Evolutionary conservation across 805 yeast species (phyloP).

Genomic region (Wickerhamomyces xylosicus): DNA sequence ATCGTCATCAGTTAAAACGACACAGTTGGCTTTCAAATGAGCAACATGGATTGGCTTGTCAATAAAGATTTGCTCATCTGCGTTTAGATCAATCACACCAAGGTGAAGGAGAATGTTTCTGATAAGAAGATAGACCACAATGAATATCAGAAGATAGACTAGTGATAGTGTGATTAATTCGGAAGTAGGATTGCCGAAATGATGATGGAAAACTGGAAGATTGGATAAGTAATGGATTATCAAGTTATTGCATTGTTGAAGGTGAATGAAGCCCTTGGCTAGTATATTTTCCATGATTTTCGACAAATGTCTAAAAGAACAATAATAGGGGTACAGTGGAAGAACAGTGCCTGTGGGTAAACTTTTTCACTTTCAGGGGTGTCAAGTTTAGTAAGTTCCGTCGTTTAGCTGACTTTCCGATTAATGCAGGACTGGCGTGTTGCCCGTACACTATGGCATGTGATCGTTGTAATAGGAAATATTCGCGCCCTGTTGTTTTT

Average conservation of each 20-base stretch:
- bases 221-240: not conserved
- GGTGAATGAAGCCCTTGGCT: no score
- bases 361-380: no score
- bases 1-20: slow-evolving; percentile 4
- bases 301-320: no score
- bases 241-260: not conserved
- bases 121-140: not conserved
- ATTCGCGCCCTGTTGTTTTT: no score
- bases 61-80: slow-evolving; percentile 30
- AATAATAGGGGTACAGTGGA: no score
- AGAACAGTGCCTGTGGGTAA: no score
- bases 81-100: not conserved
- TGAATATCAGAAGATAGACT: not conserved
- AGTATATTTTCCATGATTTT: no score
- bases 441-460: no score
- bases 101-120: not conserved
- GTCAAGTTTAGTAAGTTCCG: no score
- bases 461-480: no score
- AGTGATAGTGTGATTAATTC: not conserved
- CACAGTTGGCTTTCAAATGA: slow-evolving; percentile 26
- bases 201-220: not conserved
- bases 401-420: no score
- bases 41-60: slow-evolving; percentile 76
- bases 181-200: not conserved
- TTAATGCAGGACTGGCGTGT: no score